phyloP scores from a whole-genome alignment of 2,329 filamentous ascomycete species.

The Pezicula rhizophila region DNA sequence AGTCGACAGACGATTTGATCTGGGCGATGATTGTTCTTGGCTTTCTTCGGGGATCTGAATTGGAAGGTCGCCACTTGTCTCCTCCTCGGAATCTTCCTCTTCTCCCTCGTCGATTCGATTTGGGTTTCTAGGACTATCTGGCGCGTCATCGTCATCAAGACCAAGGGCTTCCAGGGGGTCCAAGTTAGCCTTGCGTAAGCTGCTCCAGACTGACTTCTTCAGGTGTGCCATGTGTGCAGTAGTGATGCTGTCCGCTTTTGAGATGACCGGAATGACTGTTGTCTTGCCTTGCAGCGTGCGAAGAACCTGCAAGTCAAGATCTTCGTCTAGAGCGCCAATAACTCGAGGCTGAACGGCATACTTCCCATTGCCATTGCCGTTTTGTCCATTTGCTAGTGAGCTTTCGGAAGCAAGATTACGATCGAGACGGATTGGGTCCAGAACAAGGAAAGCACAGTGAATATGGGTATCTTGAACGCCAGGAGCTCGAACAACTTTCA shows the following conservation, averaged over 20 bases:
- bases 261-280: constrained; percentile 89
- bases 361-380: constrained; percentile 40
- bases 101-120: constrained; percentile 49
- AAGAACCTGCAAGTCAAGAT: constrained; percentile 85
- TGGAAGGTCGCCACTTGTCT: constrained; percentile 31
- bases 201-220: constrained; percentile 86
- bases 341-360: constrained; percentile 36
- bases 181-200: constrained; percentile 76
- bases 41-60: constrained; percentile 22
- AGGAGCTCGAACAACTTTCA: constrained; percentile 91
- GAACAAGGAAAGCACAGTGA: constrained; percentile 86
- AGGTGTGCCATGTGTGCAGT: constrained; percentile 86
- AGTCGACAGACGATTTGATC: constrained; percentile 24
- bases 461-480: constrained; percentile 95
- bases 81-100: constrained; percentile 32
- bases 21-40: constrained; percentile 24
- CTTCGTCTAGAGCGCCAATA: constrained; percentile 72
- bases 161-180: constrained; percentile 85
- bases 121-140: constrained; percentile 43
- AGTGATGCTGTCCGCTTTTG: constrained; percentile 97
- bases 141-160: constrained; percentile 66
- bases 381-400: constrained; percentile 43
- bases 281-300: constrained; percentile 87
- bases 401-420: constrained; percentile 68
- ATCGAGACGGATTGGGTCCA: constrained; percentile 83